Base-by-base conservation (phyloP, 2,329 filamentous ascomycete genomes). In the Fusarium duplospermum region DNA sequence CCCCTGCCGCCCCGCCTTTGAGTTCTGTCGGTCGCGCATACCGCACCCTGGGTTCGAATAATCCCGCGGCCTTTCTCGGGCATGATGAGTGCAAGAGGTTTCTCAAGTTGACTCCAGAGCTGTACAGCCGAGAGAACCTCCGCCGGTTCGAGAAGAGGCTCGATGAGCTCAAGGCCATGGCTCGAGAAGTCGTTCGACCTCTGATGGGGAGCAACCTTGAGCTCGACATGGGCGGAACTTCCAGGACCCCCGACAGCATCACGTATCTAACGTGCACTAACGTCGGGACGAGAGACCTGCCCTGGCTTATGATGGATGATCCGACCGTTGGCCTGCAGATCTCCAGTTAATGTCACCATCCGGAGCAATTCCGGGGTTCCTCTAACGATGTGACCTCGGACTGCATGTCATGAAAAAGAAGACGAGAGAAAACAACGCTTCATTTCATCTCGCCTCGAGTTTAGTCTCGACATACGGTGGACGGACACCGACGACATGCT, bases 21-120 rank as follows among this genome's bases (percentile, higher is more conserved):
- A 88, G 90, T 2, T 87, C 89, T 18, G 82, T 90, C 2, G 94
- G 94, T 4, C 90, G 93, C 54, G 90, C 95, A 2, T 98, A 96
- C 82, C 90, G 94, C 47, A 88, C 93, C 2, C 87, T 98, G 10
- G 95, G 94, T 35, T 88, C 89, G 6, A 85, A 89, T 3, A 85
- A 85, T 5, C 70, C 82, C 16, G 85, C 89, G 0, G 86, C 88
- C 0, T 98, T 96, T 80, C 89, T 98, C 6, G 83, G 86, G 2
- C 94, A 96, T 81, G 95, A 98, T 74, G 95, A 98, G 74, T 93
- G 96, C 80, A 98, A 98, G 83, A 90, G 91, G 24, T 98, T 98
- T 78, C 88, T 98, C 62, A 97, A 97, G 81, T 86, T 96, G 24
- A 92, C 90, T 13, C 93, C 94, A 0, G 93, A 96, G 22, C 83